phyloP scores from a whole-genome alignment of 202 grass and related monocot genomes.

The Dendrocalamus latiflorus region DNA sequence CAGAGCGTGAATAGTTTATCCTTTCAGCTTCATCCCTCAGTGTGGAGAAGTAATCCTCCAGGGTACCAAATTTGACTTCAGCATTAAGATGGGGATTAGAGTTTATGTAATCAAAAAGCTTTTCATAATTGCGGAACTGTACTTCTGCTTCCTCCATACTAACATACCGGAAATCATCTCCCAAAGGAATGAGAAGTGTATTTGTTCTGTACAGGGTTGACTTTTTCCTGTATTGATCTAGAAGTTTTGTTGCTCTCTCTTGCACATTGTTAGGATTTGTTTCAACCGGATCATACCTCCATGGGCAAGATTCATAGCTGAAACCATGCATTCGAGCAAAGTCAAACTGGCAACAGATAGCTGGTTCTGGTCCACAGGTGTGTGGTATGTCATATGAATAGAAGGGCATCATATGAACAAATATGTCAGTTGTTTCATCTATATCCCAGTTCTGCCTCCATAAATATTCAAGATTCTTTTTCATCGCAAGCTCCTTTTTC shows the following conservation, averaged over 20 bases:
- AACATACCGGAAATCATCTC: constrained; percentile 95
- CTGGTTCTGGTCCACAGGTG: constrained; percentile 94
- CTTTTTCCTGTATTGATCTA: constrained; percentile 96
- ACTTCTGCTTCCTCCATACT: constrained; percentile 82
- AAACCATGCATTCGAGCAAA: constrained; percentile 81
- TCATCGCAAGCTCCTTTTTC: constrained; percentile 86
- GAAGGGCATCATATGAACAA: constrained; percentile 99
- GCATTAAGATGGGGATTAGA: constrained; percentile 79
- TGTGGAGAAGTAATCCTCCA: constrained; percentile 92
- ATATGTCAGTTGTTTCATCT: constrained; percentile 93
- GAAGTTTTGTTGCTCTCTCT: constrained; percentile 82
- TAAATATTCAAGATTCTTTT: constrained; percentile 85
- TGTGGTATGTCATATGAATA: constrained; percentile 98
- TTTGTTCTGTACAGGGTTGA: constrained; percentile 93
- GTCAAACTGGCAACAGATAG: constrained; percentile 98
- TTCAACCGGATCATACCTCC: constrained; percentile 80
- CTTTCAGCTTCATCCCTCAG: constrained; percentile 77
- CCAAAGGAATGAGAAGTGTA: constrained; percentile 90
- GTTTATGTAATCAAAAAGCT: constrained; percentile 93
- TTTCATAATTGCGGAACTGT: constrained; percentile 91
- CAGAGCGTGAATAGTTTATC: constrained; percentile 70
- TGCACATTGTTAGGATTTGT: constrained; percentile 68
- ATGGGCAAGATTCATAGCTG: constrained; percentile 78
- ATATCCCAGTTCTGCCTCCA: constrained; percentile 98
- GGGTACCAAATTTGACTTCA: constrained; percentile 85